These are phyloP conservation scores for Rhizopogon sp. DNA, from an alignment of 768 basidiomycete genomes.

Conservation along the genomic window DNA sequence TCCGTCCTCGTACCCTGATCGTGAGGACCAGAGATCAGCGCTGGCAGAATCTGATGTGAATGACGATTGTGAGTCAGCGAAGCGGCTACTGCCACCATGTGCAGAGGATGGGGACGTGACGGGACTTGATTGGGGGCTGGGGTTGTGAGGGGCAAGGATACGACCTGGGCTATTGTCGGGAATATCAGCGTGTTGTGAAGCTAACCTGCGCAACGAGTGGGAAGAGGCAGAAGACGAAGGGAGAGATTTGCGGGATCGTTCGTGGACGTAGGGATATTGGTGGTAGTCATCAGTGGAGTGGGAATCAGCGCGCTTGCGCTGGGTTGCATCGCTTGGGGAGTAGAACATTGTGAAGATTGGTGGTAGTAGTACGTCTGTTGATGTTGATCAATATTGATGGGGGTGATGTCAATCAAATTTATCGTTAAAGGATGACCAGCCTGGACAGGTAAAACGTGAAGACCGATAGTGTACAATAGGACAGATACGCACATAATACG, in stretches of 20 bases:
- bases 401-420: background rate
- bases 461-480: background rate
- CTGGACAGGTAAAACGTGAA: constrained; percentile 6
- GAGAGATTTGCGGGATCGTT: constrained; percentile 8
- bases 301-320: constrained; percentile 13
- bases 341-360: constrained; percentile 11
- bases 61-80: constrained; percentile 18
- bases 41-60: constrained; percentile 19
- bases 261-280: background rate
- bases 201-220: constrained; percentile 11
- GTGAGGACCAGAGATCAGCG: constrained; percentile 1
- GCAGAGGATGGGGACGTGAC: constrained; percentile 20
- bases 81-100: constrained; percentile 9
- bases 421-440: constrained; percentile 10
- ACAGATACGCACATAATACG: constrained; percentile 17
- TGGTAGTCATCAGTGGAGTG: constrained; percentile 13
- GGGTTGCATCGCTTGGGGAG: background rate
- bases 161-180: constrained; percentile 2
- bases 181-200: constrained; percentile 9
- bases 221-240: constrained; percentile 8
- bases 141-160: background rate
- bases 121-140: constrained; percentile 21
- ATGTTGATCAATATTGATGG: background rate
- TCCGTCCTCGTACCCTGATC: constrained; percentile 14
- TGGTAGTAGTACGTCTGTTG: constrained; percentile 1